Evolutionary conservation across 2,329 filamentous ascomycete genomes (phyloP).

Genomic region (Penicillium sp.): DNA sequence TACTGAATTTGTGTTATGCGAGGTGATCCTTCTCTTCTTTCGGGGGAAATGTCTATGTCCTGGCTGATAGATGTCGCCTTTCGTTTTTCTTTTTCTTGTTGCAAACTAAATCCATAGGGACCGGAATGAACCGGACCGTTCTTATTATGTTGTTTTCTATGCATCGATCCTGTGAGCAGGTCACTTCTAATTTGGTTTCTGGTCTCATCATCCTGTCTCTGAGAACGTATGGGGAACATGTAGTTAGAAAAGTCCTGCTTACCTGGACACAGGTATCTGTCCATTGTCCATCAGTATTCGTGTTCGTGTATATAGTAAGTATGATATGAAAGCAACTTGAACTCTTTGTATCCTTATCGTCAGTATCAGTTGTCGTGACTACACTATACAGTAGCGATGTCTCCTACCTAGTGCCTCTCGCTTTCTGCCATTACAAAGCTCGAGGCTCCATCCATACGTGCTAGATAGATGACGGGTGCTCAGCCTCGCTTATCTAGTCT

Average conservation of each 20-base stretch:
- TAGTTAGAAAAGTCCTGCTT: background rate
- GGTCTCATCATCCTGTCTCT: background rate
- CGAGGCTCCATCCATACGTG: too few relatives aligned
- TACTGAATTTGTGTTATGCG: conserved; percentile 16
- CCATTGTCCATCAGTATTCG: too few relatives aligned
- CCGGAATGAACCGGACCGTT: conserved; percentile 16
- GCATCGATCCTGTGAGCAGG: background rate
- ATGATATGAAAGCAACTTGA: background rate
- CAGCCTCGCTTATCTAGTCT: too few relatives aligned
- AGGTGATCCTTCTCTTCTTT: background rate
- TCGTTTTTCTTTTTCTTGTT: conserved; percentile 1
- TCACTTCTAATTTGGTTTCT: background rate
- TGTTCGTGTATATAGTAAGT: background rate
- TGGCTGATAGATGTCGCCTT: conserved; percentile 1
- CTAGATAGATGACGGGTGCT: too few relatives aligned
- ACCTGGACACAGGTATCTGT: too few relatives aligned
- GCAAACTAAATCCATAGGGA: conserved; percentile 9
- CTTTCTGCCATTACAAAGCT: too few relatives aligned
- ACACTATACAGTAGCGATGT: too few relatives aligned
- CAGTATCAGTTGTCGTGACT: too few relatives aligned
- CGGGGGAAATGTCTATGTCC: conserved; percentile 5
- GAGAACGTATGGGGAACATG: background rate
- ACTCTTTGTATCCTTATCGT: too few relatives aligned
- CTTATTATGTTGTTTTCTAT: conserved; percentile 15
- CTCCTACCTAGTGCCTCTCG: too few relatives aligned